Evolutionary conservation across 352 stramenopile genomes (phyloP).

Genomic region (Globisporangium echinulatum): DNA sequence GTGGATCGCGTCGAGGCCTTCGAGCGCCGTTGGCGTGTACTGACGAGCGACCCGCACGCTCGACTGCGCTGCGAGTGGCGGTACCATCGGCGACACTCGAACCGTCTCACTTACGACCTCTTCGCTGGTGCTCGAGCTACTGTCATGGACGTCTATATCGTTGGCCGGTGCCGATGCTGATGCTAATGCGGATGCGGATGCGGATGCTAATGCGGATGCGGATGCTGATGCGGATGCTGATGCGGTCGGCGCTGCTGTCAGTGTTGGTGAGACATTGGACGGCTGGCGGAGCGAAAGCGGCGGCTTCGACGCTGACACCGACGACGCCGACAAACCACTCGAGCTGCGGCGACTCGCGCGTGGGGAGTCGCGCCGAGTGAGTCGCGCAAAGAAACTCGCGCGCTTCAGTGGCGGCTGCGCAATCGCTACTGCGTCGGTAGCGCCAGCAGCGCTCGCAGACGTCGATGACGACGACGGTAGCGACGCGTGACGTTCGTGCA

Average conservation of each 20-base stretch:
- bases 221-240: background rate
- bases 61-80: background rate
- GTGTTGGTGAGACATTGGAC: slow-evolving; percentile 4
- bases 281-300: slow-evolving; percentile 3
- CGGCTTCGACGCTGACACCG: slow-evolving; percentile 1
- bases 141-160: no score
- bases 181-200: background rate
- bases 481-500: background rate
- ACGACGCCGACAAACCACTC: slow-evolving; percentile 4
- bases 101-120: no score
- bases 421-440: background rate
- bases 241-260: background rate
- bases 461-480: background rate
- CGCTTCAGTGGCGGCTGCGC: background rate
- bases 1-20: slow-evolving; percentile 22
- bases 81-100: background rate
- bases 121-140: background rate
- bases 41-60: slow-evolving; percentile 1
- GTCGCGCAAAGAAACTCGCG: background rate
- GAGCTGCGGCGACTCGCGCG: slow-evolving; percentile 2
- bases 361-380: background rate
- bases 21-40: slow-evolving; percentile 12
- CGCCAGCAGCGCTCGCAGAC: background rate
- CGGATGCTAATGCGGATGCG: no score
- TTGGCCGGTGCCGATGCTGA: background rate